Conservation (phyloP, 208 protist genomes). For the Ichthyophonus hoferi region DNA sequence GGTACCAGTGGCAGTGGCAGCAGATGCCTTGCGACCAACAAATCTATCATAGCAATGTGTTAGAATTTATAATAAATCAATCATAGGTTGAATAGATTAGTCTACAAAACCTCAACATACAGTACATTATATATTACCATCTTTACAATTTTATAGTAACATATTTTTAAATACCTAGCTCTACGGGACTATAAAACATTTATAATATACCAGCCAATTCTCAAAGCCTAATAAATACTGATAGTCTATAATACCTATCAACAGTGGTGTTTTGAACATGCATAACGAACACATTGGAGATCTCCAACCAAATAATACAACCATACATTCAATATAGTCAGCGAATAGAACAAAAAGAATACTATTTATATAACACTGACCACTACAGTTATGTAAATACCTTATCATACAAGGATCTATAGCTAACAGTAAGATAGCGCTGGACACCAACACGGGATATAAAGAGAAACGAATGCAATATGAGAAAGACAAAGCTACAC, state of each 20-base stretch:
- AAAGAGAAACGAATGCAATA: no score
- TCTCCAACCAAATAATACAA: no score
- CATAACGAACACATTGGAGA: no score
- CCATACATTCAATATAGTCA: no score
- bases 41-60: conserved; percentile 8
- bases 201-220: no score
- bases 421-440: no score
- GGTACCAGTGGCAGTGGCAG: conserved; percentile 51
- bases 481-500: no score
- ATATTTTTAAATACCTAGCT: neutral
- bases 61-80: neutral
- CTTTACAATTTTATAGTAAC: neutral
- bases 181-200: neutral
- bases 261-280: no score
- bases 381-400: neutral
- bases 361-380: neutral
- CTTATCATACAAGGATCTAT: neutral
- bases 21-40: conserved; percentile 39
- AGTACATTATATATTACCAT: neutral
- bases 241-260: no score
- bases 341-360: neutral
- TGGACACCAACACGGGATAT: no score
- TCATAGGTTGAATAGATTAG: neutral
- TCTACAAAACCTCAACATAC: neutral
- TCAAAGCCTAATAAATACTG: no score